A percentile compares a stretch with the other conserved stretches of the same genome.
These are phyloP conservation scores for Pseudofabraea citricarpa DNA, from an alignment of 2,329 filamentous ascomycete genomes.

Conservation along the genomic window DNA sequence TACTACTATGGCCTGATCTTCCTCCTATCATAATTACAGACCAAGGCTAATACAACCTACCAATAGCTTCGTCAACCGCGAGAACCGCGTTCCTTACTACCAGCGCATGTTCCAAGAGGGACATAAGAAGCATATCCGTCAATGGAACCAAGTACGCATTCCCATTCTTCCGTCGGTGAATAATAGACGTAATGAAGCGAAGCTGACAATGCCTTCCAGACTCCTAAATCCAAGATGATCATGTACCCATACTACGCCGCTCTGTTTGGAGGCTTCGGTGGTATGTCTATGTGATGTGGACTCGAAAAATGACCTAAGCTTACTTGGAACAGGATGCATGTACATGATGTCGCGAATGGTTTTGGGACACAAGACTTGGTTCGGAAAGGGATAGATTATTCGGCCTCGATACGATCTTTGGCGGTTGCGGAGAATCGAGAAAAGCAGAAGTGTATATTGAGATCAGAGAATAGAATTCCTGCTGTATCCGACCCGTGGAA, in stretches of 20 bases:
- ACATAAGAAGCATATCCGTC: conserved; percentile 61
- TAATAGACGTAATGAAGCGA: too few relatives aligned
- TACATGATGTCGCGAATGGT: conserved; percentile 73
- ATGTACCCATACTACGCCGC: conserved; percentile 65
- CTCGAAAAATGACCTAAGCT: neutral
- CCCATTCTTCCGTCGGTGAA: too few relatives aligned
- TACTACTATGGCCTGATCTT: conserved; percentile 5
- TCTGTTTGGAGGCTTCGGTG: conserved; percentile 56
- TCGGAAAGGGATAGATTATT: conserved; percentile 48
- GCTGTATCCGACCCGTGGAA: too few relatives aligned
- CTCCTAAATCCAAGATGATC: conserved; percentile 58
- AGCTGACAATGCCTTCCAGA: conserved; percentile 35
- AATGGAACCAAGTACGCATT: conserved; percentile 72
- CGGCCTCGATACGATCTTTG: too few relatives aligned
- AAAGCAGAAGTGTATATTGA: conserved; percentile 15
- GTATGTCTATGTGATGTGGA: conserved; percentile 40
- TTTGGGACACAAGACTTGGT: conserved; percentile 77
- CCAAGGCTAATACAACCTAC: conserved; percentile 15
- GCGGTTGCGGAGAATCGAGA: too few relatives aligned
- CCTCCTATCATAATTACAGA: conserved; percentile 1
- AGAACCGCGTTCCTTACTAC: conserved; percentile 71
- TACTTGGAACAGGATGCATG: conserved; percentile 36
- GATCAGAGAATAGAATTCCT: conserved; percentile 15
- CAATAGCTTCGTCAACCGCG: conserved; percentile 56
- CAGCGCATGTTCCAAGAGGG: conserved; percentile 73